Evolutionary conservation across 345 rosid species (phyloP).

Genomic region (Citrus medica): DNA sequence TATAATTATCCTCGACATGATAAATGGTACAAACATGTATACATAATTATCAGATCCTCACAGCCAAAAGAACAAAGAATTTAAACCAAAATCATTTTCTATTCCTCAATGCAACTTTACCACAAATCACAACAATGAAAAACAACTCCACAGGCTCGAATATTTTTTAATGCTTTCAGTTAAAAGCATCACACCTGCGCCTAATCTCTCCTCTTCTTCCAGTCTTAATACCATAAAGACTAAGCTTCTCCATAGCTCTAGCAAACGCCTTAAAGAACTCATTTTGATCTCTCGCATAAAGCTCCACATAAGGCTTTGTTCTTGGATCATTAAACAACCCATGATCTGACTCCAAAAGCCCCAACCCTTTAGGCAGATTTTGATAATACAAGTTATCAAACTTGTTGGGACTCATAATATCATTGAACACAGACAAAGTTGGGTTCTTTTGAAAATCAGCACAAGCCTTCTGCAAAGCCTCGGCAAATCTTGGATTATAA

Average conservation of each 20-base stretch:
- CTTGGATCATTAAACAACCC: constrained; percentile 50
- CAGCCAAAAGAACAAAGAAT: constrained; percentile 11
- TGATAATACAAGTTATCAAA: constrained; percentile 84
- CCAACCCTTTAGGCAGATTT: constrained; percentile 78
- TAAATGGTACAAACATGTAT: constrained; percentile 24
- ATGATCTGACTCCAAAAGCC: constrained; percentile 75
- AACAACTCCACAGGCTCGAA: neutral
- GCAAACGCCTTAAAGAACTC: constrained; percentile 69
- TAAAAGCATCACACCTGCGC: constrained; percentile 82
- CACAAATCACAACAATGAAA: constrained; percentile 2
- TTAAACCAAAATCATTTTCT: constrained; percentile 5
- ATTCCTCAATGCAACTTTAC: neutral
- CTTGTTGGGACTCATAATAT: constrained; percentile 82
- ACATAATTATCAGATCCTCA: constrained; percentile 21
- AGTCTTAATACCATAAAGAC: constrained; percentile 63
- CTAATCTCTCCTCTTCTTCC: constrained; percentile 91
- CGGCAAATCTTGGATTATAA: constrained; percentile 72
- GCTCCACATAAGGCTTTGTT: constrained; percentile 60
- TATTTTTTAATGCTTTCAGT: constrained; percentile 23
- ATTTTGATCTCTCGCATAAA: constrained; percentile 63
- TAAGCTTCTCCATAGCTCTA: constrained; percentile 78
- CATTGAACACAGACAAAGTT: constrained; percentile 81
- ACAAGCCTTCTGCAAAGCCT: constrained; percentile 63
- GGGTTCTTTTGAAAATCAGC: constrained; percentile 54
- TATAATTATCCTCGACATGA: constrained; percentile 30